Percentiles rank a stretch among this genome's conserved stretches.
phyloP scores from a whole-genome alignment of 176 grass and related monocot species.

The Ananas comosus region DNA sequence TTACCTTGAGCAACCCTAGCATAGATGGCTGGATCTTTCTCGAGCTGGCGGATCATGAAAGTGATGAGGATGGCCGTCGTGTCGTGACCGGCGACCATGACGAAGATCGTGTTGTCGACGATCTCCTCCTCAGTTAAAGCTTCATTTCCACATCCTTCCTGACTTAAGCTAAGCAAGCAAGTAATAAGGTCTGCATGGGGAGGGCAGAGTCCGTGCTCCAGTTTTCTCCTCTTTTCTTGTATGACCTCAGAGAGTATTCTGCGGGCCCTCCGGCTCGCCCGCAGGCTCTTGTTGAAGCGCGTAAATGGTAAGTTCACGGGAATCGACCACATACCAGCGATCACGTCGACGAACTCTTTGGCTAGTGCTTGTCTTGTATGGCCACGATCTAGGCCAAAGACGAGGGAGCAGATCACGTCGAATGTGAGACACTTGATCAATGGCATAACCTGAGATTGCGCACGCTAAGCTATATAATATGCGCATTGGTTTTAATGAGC shows the following conservation, averaged over 20 bases:
- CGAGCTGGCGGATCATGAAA: constrained; percentile 35
- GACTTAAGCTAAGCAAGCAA: constrained; percentile 13
- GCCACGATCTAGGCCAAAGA: constrained; percentile 18
- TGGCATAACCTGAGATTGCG: constrained; percentile 14
- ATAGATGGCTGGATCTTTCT: too few relatives aligned
- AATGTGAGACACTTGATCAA: constrained; percentile 37
- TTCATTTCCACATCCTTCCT: background rate
- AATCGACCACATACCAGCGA: constrained; percentile 18
- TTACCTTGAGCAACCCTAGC: too few relatives aligned
- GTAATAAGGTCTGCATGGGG: constrained; percentile 19
- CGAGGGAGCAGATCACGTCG: constrained; percentile 22
- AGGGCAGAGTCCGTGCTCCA: constrained; percentile 2
- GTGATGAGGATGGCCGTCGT: constrained; percentile 26
- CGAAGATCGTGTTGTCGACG: constrained; percentile 28
- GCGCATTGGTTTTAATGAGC: background rate
- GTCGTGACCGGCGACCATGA: constrained; percentile 31
- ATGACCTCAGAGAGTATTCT: background rate
- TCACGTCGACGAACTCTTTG: constrained; percentile 26
- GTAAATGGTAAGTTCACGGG: constrained; percentile 32
- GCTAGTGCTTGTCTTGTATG: background rate
- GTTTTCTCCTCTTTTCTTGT: background rate
- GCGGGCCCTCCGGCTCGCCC: constrained; percentile 26
- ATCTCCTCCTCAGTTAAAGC: constrained; percentile 23
- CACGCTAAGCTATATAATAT: background rate
- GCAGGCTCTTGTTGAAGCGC: constrained; percentile 18